Evolutionary conservation across 2,329 filamentous ascomycete species (phyloP), one percentile per base, ranked within the genome.

Genomic region (Pestalotiopsis sp.): DNA sequence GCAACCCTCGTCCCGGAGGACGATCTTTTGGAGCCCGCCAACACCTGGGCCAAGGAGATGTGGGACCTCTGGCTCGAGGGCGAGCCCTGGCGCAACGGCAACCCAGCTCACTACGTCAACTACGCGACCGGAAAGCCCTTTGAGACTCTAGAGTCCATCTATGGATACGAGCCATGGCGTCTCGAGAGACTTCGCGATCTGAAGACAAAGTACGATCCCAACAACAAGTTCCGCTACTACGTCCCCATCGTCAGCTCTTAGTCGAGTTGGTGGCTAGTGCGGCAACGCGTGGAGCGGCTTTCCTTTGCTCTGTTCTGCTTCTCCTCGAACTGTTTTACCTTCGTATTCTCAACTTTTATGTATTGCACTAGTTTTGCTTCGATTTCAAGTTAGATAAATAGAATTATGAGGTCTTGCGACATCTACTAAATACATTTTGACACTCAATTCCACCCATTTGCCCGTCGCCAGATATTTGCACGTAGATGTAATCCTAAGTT

Each of bases 171-270:
- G 63, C 27, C 64, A 17, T 80, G 78, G 78, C 72, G 77, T 1
- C 71, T 75, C 71, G 56, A 73, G 36, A 72, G 74, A 1, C 70
- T 80, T 63, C 68, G 68, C 36, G 61, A 56, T 1, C 70, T 80
- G 68, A 80, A 80, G 71, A 20, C 69, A 13, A 77, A 77, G 69
- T 80, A 78, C 64, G 79, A 80, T 65, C 77, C 78, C 1, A 25
- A 70, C 14, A 77, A 74, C 70, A 3, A 41, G 2, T 73, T 74
- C 38, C 27, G 68, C 1, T 71, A 41, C 58, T 74, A 69, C 39
- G 66, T 65, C 31, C 71, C 71, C 12, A 69, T 72, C 31, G 49
- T 70, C 27, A 31, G 27, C 27, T 31, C 27, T 31, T 31, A 7
- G 27, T 31, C 1, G 27, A 6, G 27, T 2, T 9, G 27, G 27